phyloP scores from a whole-genome alignment of 768 basidiomycete genomes.

The Mrakia gelida region DNA sequence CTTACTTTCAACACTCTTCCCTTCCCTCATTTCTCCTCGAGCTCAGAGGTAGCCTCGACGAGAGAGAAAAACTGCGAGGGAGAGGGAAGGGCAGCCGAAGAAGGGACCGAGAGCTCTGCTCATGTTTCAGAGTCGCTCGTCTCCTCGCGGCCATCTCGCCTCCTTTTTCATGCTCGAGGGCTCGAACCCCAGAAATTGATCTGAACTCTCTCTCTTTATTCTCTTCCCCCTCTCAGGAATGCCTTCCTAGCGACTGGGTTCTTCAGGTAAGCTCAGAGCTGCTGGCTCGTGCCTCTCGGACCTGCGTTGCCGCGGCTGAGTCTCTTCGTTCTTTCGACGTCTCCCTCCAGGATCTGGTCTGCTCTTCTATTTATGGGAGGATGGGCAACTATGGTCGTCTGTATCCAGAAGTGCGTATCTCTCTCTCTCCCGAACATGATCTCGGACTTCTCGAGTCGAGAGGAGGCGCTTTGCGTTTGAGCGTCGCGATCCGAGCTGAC shows the following conservation, averaged over 20 bases:
- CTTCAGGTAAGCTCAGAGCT: background rate
- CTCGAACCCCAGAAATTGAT: background rate
- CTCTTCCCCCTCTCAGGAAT: background rate
- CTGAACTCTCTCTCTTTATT: background rate
- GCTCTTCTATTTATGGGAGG: background rate
- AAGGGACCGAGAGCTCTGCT: no score
- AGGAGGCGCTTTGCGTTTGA: no score
- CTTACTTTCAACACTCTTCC: no score
- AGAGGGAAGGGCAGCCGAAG: no score
- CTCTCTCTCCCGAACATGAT: background rate
- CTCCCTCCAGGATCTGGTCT: background rate
- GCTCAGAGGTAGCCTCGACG: no score
- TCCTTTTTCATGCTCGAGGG: background rate
- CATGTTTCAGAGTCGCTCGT: no score
- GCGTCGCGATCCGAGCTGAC: background rate
- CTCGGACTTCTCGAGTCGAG: background rate
- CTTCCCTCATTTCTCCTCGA: no score
- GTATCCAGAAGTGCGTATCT: background rate
- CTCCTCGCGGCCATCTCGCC: no score
- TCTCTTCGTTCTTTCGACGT: background rate
- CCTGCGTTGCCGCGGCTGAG: background rate
- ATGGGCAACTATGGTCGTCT: slow-evolving; percentile 1
- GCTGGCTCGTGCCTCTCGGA: background rate
- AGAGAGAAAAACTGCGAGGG: no score
- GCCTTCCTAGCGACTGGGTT: slow-evolving; percentile 7